Evolutionary conservation across 1,139 yeast species (phyloP), one percentile per base, ranked within the genome.

Genomic region (Magnusiomyces fungicola): DNA sequence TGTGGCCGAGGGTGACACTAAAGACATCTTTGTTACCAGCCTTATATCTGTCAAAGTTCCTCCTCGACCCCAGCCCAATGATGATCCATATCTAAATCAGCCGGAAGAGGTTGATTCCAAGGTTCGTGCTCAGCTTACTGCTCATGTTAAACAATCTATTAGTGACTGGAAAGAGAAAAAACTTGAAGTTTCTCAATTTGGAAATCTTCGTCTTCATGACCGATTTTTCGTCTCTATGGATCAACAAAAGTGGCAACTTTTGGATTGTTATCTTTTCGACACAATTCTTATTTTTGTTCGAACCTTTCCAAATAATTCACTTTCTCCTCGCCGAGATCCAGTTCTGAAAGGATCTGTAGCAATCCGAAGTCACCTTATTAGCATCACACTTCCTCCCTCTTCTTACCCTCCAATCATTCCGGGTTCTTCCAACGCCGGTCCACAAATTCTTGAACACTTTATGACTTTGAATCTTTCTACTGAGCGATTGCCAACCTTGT

Each of bases 261-360:
- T 55, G 32, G 55, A 55, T 19, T 59, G 62, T 46, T 59, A 56
- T 37, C 33, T 59, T 42, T 59, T 56, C 50, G 59, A 56, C 12
- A 47, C 46, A 14, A 52, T 55, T 34, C 50, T 59, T 12, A 43
- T 59, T 21, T 48, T 58, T 16, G 47, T 55, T 14, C 53, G 55
- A 18, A 52, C 50, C 16, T 51, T 45, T 30, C 36, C 48, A 19
- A 40, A 43, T 27, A 22, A 14, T 6, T 16, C 32, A 3, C 16
- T 24, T 21, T 49, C 45, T 24, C 43, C 48, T 22, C 39, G 34
- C 22, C 40, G 50, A 23, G 33, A 36, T 19, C 37, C 56, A 25
- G 50, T 52, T 12, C 41, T 53, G 30, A 55, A 52, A 48, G 58
- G 56, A 3, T 45, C 55, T 2, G 53, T 59, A 7, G 55, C 53